These are phyloP conservation scores for Candida jianshihensis DNA, from an alignment of 805 yeast genomes.

Conservation along the genomic window DNA sequence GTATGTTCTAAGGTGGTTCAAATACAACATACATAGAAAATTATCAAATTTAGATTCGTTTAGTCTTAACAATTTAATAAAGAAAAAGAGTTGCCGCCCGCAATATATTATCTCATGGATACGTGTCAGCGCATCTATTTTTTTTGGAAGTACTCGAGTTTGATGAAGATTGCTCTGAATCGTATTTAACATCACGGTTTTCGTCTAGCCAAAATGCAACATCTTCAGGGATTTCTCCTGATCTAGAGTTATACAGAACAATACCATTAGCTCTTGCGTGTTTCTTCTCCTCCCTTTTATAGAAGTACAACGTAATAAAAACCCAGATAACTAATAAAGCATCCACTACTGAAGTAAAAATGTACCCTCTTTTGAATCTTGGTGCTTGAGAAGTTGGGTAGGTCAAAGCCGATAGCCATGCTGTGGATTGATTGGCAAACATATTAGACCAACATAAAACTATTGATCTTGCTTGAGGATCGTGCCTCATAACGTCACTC, in stretches of 20 bases:
- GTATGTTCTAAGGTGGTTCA: no score
- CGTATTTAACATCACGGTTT: background rate
- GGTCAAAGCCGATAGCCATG: slow-evolving; percentile 34
- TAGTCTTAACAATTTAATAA: no score
- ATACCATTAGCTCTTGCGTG: slow-evolving; percentile 33
- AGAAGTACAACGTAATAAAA: slow-evolving; percentile 23
- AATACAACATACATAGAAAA: no score
- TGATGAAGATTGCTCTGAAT: background rate
- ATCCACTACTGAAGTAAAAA: slow-evolving; percentile 29
- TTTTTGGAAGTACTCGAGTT: no score
- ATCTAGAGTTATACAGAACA: slow-evolving; percentile 20
- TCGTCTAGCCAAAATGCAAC: slow-evolving; percentile 1
- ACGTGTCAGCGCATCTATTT: no score
- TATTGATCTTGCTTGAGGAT: slow-evolving; percentile 45
- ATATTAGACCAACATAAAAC: slow-evolving; percentile 42
- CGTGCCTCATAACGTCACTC: slow-evolving; percentile 49
- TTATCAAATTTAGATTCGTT: no score
- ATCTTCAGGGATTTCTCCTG: slow-evolving; percentile 19
- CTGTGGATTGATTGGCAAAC: slow-evolving; percentile 45
- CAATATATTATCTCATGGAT: no score
- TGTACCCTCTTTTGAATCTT: slow-evolving; percentile 45
- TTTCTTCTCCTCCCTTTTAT: slow-evolving; percentile 32
- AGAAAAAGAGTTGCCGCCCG: no score
- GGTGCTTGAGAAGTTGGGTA: slow-evolving; percentile 45
- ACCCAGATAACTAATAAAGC: slow-evolving; percentile 19